Conservation (phyloP, 148 eudicot genomes). For the Pharnaceum exiguum region DNA sequence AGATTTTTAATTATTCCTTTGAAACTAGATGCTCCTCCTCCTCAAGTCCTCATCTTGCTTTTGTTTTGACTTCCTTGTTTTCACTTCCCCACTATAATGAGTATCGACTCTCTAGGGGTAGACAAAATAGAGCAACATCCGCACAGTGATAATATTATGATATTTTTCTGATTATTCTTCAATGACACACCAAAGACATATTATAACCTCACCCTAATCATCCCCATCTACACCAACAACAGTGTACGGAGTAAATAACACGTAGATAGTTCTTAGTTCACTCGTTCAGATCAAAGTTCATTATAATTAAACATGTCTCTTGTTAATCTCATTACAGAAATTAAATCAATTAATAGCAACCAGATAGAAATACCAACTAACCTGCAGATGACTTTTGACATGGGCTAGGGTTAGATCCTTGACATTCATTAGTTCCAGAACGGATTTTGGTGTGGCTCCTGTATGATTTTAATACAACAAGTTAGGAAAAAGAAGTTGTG, state of each 20-base stretch:
- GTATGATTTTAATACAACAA: slow-evolving; percentile 1
- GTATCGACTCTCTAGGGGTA: too few relatives aligned
- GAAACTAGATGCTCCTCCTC: not conserved
- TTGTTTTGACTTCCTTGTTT: slow-evolving; percentile 8
- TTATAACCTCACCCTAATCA: too few relatives aligned
- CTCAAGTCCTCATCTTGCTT: too few relatives aligned
- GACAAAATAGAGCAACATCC: too few relatives aligned
- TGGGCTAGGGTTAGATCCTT: slow-evolving; percentile 97
- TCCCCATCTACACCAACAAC: too few relatives aligned
- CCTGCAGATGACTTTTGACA: slow-evolving; percentile 97
- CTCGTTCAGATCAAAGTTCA: too few relatives aligned
- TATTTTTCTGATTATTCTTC: too few relatives aligned
- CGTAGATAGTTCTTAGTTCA: too few relatives aligned
- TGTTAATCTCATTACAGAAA: not conserved
- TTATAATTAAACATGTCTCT: not conserved
- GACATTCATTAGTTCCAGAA: slow-evolving; percentile 92
- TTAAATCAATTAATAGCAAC: not conserved
- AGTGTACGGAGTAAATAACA: too few relatives aligned
- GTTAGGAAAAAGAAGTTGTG: not conserved
- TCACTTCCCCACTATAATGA: not conserved
- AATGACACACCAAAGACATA: too few relatives aligned
- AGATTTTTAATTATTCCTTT: slow-evolving; percentile 10
- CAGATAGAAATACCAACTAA: slow-evolving; percentile 14
- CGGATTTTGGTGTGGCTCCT: slow-evolving; percentile 99
- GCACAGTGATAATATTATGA: too few relatives aligned